Base-by-base conservation (phyloP, 192 early-diverging fungal species). In the Entomortierella lignicola region DNA sequence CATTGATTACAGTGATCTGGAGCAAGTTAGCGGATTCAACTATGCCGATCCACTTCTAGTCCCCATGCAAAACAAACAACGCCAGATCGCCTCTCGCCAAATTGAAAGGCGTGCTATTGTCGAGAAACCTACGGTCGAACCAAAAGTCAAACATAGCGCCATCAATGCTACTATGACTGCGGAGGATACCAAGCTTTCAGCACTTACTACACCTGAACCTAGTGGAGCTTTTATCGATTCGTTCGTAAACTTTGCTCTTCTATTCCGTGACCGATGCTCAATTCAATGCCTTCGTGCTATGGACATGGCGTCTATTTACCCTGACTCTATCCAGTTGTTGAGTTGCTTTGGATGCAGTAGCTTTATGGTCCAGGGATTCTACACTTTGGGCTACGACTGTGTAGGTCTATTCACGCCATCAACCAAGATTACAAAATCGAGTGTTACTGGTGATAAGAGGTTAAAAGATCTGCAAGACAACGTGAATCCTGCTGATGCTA, bases 231-330 rank as follows among this genome's bases (percentile, higher is more conserved):
- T 66, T 17, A 69, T 79, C 56, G 67, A 70, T 18, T 69, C 74
- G 2, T 69, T 79, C 47, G 74, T 65, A 25, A 69, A 79, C 25
- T 69, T 60, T 29, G 66, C 67, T 1, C 74, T 69, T 21, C 74
- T 60, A 12, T 65, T 67, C 62, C 67, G 50, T 11, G 74, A 69
- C 4, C 53, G 55, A 17, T 69, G 74, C 47, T 30, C 61, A 8
- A 53, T 79, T 61, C 37, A 25, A 1, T 79, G 74, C 13, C 67
- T 79, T 34, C 68, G 68, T 43, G 47, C 48, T 0, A 58, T 65
- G 20, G 29, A 56, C 2, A 54, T 63, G 12, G 17, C 69, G 27
- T 52, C 63, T 48, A 20, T 39, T 6, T 53, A 59, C 1, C 66
- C 60, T 3, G 18, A 63, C 15, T 44, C 62, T 10, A 2, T 62